A percentile compares a stretch with the other conserved stretches of the same genome.
phyloP scores from a whole-genome alignment of 495 filamentous ascomycete species.

The Neurospora sp. region DNA sequence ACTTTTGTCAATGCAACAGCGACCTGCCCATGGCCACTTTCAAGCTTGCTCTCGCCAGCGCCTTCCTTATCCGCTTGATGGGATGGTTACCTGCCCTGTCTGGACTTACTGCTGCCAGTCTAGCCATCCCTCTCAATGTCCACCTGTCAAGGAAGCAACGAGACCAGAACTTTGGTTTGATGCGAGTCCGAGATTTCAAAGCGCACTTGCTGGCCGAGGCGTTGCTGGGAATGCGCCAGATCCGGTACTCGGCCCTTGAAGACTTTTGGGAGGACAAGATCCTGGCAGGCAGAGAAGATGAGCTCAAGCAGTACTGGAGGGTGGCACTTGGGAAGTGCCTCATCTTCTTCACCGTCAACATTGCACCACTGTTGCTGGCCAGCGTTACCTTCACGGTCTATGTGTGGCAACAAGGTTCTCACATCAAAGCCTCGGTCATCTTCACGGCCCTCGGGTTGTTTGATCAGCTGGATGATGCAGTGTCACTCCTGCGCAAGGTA shows the following conservation, averaged over 20 bases:
- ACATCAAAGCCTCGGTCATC: slow-evolving; percentile 17
- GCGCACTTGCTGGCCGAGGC: slow-evolving; percentile 60
- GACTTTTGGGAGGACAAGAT: slow-evolving; percentile 57
- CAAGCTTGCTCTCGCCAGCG: slow-evolving; percentile 45
- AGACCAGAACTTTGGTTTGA: slow-evolving; percentile 47
- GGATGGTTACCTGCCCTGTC: slow-evolving; percentile 53
- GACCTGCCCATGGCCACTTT: slow-evolving; percentile 41
- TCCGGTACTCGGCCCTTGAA: slow-evolving; percentile 66
- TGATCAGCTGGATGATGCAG: slow-evolving; percentile 19
- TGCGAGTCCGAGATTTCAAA: slow-evolving; percentile 61
- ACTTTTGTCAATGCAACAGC: slow-evolving; percentile 49
- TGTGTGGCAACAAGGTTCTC: slow-evolving; percentile 24
- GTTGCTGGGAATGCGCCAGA: slow-evolving; percentile 62
- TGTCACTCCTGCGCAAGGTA: slow-evolving; percentile 11
- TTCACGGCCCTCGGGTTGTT: slow-evolving; percentile 22
- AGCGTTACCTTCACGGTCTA: slow-evolving; percentile 51
- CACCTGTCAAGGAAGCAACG: slow-evolving; percentile 47
- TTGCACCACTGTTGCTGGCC: slow-evolving; percentile 53
- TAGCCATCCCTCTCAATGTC: slow-evolving; percentile 51
- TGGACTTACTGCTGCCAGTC: slow-evolving; percentile 43
- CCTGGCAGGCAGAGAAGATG: slow-evolving; percentile 42
- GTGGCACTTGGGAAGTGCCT: slow-evolving; percentile 42
- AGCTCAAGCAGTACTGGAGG: slow-evolving; percentile 50
- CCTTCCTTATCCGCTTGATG: slow-evolving; percentile 50
- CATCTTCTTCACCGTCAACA: slow-evolving; percentile 46